A percentile compares a stretch with the other conserved stretches of the same genome.
Conservation (phyloP, 2,329 filamentous ascomycete genomes). For the Cercospora beticola region DNA sequence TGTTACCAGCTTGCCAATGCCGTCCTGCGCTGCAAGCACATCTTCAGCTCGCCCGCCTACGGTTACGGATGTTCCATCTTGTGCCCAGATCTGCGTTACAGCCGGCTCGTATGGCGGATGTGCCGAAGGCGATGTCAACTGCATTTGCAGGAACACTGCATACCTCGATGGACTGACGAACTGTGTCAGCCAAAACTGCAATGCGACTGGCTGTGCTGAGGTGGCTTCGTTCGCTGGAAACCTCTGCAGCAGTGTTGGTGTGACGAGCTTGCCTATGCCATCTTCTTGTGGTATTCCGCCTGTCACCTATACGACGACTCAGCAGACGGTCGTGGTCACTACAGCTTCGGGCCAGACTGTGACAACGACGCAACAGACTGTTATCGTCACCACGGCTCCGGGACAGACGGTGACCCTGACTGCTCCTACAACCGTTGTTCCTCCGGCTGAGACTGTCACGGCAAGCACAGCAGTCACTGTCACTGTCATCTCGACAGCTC, state of each 20-base stretch:
- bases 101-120: constrained; percentile 3
- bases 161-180: not conserved
- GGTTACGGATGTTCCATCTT: not conserved
- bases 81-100: not conserved
- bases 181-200: constrained; percentile 2
- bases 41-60: not conserved
- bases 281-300: constrained; percentile 5
- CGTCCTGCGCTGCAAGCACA: not conserved
- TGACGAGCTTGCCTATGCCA: not conserved
- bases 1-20: constrained; percentile 5
- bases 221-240: constrained; percentile 3
- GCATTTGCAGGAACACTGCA: constrained; percentile 4
- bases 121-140: constrained; percentile 3
- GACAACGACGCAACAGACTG: not conserved
- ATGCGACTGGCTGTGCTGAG: not conserved
- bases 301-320: not conserved
- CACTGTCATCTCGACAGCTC: not conserved
- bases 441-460: not conserved
- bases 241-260: constrained; percentile 7
- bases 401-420: not conserved
- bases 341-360: constrained; percentile 1
- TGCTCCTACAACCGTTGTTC: not conserved
- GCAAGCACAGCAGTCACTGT: not conserved
- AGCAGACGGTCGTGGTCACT: not conserved
- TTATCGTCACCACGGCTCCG: not conserved